phyloP scores from a whole-genome alignment of 352 stramenopile genomes.

The Pythium utonaiense region DNA sequence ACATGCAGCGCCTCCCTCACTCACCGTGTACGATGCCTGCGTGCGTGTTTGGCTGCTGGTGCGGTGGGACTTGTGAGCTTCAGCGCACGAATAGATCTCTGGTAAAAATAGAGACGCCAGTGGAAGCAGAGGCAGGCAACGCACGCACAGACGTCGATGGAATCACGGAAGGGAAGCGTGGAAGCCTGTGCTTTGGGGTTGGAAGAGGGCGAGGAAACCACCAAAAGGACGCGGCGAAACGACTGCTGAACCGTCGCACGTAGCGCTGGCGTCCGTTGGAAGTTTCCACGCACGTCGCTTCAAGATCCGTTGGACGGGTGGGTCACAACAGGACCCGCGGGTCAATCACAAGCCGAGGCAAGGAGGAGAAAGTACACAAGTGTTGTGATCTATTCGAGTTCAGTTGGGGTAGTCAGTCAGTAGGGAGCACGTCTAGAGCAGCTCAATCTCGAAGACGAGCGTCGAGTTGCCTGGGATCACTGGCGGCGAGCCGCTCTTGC shows the following conservation, averaged over 20 bases:
- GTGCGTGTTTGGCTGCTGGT: background rate
- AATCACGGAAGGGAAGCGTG: too few species aligned
- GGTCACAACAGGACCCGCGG: background rate
- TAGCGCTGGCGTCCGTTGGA: background rate
- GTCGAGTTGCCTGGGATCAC: slow-evolving; percentile 90
- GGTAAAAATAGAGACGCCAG: slow-evolving; percentile 25
- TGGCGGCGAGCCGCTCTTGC: slow-evolving; percentile 68
- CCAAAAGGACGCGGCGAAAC: background rate
- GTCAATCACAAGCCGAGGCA: background rate
- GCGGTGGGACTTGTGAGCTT: slow-evolving; percentile 1
- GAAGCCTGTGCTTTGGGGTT: too few species aligned
- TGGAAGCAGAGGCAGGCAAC: background rate
- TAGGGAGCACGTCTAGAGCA: slow-evolving; percentile 53
- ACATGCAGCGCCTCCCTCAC: background rate
- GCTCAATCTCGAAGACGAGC: slow-evolving; percentile 94
- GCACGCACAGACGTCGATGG: background rate
- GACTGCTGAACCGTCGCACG: background rate
- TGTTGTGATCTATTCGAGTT: background rate
- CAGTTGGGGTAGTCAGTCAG: background rate
- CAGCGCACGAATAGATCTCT: slow-evolving; percentile 24
- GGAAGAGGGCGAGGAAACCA: background rate
- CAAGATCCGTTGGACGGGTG: background rate
- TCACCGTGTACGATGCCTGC: background rate
- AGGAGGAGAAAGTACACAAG: background rate
- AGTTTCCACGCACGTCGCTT: slow-evolving; percentile 1